Evolutionary conservation across 805 yeast species (phyloP).

Genomic region (Saccharomyces eubayanus): DNA sequence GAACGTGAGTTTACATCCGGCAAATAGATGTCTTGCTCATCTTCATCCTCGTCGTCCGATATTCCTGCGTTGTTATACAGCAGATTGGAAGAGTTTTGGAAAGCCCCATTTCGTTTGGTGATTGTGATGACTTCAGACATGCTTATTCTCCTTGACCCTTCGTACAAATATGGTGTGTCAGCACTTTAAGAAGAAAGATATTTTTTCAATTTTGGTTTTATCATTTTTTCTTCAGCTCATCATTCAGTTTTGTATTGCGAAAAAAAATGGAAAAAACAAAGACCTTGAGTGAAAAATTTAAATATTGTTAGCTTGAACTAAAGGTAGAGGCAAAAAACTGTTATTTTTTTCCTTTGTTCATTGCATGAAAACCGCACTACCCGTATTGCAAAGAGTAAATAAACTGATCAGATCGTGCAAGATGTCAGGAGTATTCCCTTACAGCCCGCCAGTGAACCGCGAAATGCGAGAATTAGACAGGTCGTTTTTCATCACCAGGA

Average conservation of each 20-base stretch:
- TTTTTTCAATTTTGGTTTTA: neutral
- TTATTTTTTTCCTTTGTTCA: neutral
- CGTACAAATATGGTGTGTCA: neutral
- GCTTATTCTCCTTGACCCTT: neutral
- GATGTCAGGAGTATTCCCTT: conserved; percentile 13
- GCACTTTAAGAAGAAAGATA: neutral
- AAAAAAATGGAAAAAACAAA: neutral
- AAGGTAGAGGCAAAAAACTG: neutral
- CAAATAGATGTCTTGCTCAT: conserved; percentile 37
- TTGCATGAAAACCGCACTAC: neutral
- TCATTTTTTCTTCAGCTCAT: neutral
- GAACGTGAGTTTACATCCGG: conserved; percentile 30
- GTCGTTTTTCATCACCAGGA: conserved; percentile 46
- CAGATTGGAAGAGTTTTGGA: conserved; percentile 14
- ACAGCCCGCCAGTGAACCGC: conserved; percentile 59
- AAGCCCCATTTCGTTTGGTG: conserved; percentile 20
- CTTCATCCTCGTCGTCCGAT: conserved; percentile 9
- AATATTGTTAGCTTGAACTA: neutral
- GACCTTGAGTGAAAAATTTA: neutral
- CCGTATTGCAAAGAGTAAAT: neutral
- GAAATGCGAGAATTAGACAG: conserved; percentile 61
- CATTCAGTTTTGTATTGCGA: neutral
- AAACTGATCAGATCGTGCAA: neutral
- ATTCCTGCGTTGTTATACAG: conserved; percentile 5
- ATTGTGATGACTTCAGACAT: conserved; percentile 28